These are phyloP conservation scores for Haplographium delicatum DNA, from an alignment of 495 filamentous ascomycete species.

Conservation along the genomic window DNA sequence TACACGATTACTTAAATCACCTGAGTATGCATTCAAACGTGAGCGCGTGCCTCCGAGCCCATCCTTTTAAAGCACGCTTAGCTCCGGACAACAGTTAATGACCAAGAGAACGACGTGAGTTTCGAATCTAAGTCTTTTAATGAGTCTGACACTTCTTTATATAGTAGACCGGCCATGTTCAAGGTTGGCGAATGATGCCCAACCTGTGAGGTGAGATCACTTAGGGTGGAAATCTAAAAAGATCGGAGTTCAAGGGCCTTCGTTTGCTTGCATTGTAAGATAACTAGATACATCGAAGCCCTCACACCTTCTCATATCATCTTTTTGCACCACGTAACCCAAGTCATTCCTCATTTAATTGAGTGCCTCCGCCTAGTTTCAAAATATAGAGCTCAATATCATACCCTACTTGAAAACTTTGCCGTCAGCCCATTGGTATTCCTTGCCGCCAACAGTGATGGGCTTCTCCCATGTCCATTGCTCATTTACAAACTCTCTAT, in stretches of 20 bases:
- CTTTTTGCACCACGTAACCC: not conserved
- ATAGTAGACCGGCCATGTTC: no score
- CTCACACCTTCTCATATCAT: not conserved
- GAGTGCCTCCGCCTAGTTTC: slow-evolving; percentile 6
- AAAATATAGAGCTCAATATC: slow-evolving; percentile 26
- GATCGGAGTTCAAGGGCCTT: not conserved
- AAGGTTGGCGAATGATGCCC: no score
- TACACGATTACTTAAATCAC: slow-evolving; percentile 44
- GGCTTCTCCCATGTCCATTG: slow-evolving; percentile 90
- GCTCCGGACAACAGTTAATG: no score
- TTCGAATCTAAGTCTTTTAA: no score
- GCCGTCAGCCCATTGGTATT: slow-evolving; percentile 70
- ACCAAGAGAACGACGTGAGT: no score
- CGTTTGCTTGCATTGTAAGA: not conserved
- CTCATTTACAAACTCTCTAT: slow-evolving; percentile 78
- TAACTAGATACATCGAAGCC: slow-evolving; percentile 4
- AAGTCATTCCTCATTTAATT: slow-evolving; percentile 15
- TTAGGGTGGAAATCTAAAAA: no score
- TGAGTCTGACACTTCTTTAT: no score
- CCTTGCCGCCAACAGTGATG: slow-evolving; percentile 71
- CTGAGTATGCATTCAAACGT: slow-evolving; percentile 38
- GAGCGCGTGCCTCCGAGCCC: slow-evolving; percentile 37
- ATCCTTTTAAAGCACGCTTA: slow-evolving; percentile 14
- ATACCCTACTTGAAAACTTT: slow-evolving; percentile 95
- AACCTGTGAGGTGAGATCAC: no score